Conservation (phyloP, 768 basidiomycete species). For the Suillus bovinus region DNA sequence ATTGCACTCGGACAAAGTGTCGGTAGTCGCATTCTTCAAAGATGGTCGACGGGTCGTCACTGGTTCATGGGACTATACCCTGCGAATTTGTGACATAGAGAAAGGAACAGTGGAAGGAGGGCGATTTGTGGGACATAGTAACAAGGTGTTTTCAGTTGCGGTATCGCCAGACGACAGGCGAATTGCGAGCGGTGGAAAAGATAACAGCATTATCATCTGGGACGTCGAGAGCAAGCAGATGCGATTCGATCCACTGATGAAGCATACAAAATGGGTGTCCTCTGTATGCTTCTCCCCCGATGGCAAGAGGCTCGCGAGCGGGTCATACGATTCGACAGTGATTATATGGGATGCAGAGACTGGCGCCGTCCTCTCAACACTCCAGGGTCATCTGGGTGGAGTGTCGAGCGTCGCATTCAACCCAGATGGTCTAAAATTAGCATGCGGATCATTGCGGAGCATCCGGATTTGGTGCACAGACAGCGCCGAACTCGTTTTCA, state of each 20-base stretch:
- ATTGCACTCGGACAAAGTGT: background rate
- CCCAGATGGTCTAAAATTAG: slow-evolving; percentile 13
- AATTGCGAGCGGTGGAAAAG: slow-evolving; percentile 15
- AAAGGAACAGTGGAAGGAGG: slow-evolving; percentile 2
- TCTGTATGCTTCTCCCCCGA: slow-evolving; percentile 43
- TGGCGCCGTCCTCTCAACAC: background rate
- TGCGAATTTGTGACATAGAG: slow-evolving; percentile 7
- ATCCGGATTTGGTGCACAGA: slow-evolving; percentile 1
- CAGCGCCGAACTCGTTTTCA: background rate
- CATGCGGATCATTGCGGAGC: slow-evolving; percentile 11
- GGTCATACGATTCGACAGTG: slow-evolving; percentile 31
- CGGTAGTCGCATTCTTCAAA: background rate
- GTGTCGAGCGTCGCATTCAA: slow-evolving; percentile 3
- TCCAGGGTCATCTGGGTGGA: background rate
- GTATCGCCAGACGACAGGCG: slow-evolving; percentile 9
- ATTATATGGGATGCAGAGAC: slow-evolving; percentile 11
- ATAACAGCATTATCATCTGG: slow-evolving; percentile 18
- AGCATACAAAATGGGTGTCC: slow-evolving; percentile 21
- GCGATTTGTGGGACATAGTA: slow-evolving; percentile 8
- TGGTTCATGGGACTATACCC: background rate
- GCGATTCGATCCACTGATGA: background rate
- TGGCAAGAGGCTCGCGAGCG: slow-evolving; percentile 41
- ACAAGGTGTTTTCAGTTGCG: slow-evolving; percentile 10
- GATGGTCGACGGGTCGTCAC: background rate
- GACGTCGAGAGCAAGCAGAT: slow-evolving; percentile 8